Conservation (phyloP, 352 stramenopile species). For the Vaucheria bursata region DNA sequence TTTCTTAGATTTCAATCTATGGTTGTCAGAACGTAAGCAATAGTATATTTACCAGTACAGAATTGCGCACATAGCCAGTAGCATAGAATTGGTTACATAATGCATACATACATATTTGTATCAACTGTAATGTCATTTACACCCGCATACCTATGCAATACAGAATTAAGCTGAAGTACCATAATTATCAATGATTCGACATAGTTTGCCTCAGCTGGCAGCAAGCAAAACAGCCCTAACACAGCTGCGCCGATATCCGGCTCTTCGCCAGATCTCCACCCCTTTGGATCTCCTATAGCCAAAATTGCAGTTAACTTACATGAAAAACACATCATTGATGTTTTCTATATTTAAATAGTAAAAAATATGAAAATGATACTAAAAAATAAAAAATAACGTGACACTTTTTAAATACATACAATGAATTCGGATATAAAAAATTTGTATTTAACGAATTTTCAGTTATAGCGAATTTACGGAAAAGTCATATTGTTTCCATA, state of each 20-base stretch:
- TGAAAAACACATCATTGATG: too few species aligned
- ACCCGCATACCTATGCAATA: constrained; percentile 53
- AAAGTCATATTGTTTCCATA: too few species aligned
- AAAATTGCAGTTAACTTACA: too few species aligned
- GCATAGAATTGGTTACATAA: not conserved
- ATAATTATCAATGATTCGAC: constrained; percentile 86
- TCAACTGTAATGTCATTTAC: not conserved
- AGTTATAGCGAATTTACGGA: too few species aligned
- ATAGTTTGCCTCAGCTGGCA: constrained; percentile 85
- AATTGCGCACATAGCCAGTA: not conserved
- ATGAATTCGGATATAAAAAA: too few species aligned
- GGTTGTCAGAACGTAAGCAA: not conserved
- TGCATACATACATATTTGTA: not conserved
- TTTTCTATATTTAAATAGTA: too few species aligned
- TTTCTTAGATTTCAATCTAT: not conserved
- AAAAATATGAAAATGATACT: too few species aligned
- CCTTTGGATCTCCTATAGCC: constrained; percentile 9
- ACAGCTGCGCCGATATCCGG: constrained; percentile 85
- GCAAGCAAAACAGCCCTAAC: constrained; percentile 87
- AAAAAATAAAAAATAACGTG: too few species aligned
- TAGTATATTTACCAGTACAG: not conserved
- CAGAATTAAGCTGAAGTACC: constrained; percentile 82
- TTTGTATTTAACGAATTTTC: too few species aligned
- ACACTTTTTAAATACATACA: too few species aligned
- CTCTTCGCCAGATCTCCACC: constrained; percentile 82